These are phyloP conservation scores for Xerocomus amazonicus DNA, from an alignment of 1,284 basidiomycete species.

Conservation along the genomic window DNA sequence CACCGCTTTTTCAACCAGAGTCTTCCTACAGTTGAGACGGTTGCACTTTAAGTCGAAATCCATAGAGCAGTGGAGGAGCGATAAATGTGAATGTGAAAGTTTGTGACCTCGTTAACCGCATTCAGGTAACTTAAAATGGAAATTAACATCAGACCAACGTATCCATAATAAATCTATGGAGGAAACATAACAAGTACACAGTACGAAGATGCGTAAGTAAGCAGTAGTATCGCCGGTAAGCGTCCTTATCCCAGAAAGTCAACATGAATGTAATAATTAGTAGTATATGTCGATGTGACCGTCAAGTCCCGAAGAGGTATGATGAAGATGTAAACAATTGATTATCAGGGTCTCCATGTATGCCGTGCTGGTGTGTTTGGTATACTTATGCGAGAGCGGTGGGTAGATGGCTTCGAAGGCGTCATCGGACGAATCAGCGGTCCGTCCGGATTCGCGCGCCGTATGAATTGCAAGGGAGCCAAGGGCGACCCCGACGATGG, in stretches of 20 bases:
- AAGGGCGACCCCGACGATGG: constrained; percentile 51
- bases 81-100: too few species aligned
- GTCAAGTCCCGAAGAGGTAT: constrained; percentile 16
- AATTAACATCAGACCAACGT: neutral
- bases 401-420: constrained; percentile 38
- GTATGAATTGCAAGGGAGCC: constrained; percentile 54
- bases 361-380: constrained; percentile 35
- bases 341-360: constrained; percentile 34
- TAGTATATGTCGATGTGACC: constrained; percentile 13
- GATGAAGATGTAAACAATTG: constrained; percentile 12
- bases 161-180: constrained; percentile 15
- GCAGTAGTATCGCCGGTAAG: constrained; percentile 21
- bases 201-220: constrained; percentile 23
- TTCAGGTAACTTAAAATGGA: constrained; percentile 14
- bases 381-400: constrained; percentile 33
- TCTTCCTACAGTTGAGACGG: constrained; percentile 62
- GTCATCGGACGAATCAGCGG: constrained; percentile 39
- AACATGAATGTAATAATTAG: constrained; percentile 34
- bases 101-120: too few species aligned
- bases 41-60: constrained; percentile 67
- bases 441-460: constrained; percentile 45
- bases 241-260: constrained; percentile 27
- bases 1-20: constrained; percentile 71
- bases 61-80: constrained; percentile 27
- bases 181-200: constrained; percentile 26